phyloP scores from a whole-genome alignment of 352 stramenopile genomes.

The Globisporangium sylvaticum region DNA sequence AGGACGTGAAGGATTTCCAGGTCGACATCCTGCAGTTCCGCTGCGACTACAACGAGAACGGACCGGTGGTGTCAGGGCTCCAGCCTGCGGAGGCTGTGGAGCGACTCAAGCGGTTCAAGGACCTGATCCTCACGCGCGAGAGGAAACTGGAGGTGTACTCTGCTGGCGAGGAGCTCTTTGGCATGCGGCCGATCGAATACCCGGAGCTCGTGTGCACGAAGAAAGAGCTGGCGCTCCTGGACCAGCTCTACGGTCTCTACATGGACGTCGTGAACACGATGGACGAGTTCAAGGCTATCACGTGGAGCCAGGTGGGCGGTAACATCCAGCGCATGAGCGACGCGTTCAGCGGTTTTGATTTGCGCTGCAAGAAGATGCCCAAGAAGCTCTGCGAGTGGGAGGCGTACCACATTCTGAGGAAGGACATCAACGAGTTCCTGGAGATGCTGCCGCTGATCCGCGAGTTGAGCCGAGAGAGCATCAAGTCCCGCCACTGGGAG shows the following conservation, averaged over 20 bases:
- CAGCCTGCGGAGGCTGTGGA: conserved; percentile 79
- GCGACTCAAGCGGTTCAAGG: conserved; percentile 83
- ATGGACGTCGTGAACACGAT: conserved; percentile 82
- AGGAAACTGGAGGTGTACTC: conserved; percentile 86
- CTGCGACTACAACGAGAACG: conserved; percentile 57
- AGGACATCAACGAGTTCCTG: conserved; percentile 81
- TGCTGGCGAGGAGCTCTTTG: conserved; percentile 88
- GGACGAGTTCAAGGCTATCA: conserved; percentile 57
- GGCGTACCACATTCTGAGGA: conserved; percentile 69
- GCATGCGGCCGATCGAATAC: conserved; percentile 72
- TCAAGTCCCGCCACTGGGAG: conserved; percentile 87
- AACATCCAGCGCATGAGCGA: conserved; percentile 66
- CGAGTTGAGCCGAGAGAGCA: conserved; percentile 77
- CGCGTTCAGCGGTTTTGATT: conserved; percentile 53
- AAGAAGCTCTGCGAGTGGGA: conserved; percentile 86
- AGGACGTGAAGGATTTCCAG: conserved; percentile 85
- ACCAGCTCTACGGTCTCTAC: conserved; percentile 88
- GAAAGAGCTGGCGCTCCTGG: conserved; percentile 82
- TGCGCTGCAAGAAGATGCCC: conserved; percentile 78
- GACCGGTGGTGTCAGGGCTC: conserved; percentile 73
- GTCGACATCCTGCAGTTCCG: conserved; percentile 65
- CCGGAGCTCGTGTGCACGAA: conserved; percentile 83
- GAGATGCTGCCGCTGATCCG: conserved; percentile 81
- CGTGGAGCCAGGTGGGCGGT: conserved; percentile 57
- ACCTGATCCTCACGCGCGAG: conserved; percentile 69